These are phyloP conservation scores for Boletus subparvulus DNA, from an alignment of 768 basidiomycete species.

Conservation along the genomic window DNA sequence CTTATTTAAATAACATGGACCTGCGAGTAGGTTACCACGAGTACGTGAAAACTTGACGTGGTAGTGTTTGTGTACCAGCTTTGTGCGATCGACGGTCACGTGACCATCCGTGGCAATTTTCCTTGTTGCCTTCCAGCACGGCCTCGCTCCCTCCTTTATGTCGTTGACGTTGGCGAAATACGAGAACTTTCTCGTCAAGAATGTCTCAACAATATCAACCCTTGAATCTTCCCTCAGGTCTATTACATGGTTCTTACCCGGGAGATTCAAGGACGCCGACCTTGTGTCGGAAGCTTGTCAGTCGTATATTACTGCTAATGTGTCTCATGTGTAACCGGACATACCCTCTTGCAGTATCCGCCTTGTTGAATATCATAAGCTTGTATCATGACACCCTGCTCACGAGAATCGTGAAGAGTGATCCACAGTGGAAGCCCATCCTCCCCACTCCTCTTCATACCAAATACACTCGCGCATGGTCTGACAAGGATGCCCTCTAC, in stretches of 20 bases:
- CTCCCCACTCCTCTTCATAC: conserved; percentile 77
- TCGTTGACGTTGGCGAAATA: conserved; percentile 67
- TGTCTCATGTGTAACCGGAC: conserved; percentile 16
- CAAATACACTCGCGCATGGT: conserved; percentile 89
- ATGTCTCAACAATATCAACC: conserved; percentile 82
- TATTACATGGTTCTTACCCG: conserved; percentile 93
- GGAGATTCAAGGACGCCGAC: conserved; percentile 96
- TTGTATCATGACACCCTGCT: conserved; percentile 97
- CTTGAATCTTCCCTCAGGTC: conserved; percentile 87
- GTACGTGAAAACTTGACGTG: too few species aligned
- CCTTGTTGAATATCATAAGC: conserved; percentile 83
- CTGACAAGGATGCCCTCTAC: conserved; percentile 65
- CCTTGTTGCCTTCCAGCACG: not conserved
- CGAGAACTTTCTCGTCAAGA: conserved; percentile 79
- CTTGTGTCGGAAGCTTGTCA: conserved; percentile 90
- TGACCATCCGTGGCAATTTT: conserved; percentile 7
- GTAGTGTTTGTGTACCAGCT: too few species aligned
- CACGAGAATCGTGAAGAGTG: conserved; percentile 55
- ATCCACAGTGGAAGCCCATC: conserved; percentile 72
- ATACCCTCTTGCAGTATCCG: conserved; percentile 59
- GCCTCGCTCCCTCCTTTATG: conserved; percentile 39
- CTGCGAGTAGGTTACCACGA: not conserved
- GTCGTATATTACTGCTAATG: conserved; percentile 37
- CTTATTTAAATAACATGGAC: conserved; percentile 3
- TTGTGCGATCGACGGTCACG: not conserved